Evolutionary conservation across 2,329 filamentous ascomycete species (phyloP), one percentile per base, ranked within the genome.

Genomic region (Apiospora saccharicola): DNA sequence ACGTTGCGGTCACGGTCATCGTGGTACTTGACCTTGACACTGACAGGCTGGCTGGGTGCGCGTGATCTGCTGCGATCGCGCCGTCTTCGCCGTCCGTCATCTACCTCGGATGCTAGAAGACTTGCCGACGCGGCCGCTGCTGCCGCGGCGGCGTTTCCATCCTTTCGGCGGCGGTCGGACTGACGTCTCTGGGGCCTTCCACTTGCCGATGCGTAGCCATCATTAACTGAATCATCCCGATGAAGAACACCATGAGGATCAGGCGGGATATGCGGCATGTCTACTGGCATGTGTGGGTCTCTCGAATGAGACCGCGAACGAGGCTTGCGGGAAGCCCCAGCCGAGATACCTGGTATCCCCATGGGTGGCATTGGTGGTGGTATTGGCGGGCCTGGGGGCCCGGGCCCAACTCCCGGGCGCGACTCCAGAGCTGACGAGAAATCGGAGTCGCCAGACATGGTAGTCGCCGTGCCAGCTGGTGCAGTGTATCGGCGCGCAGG

Each of bases 1-100:
- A 92, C 86, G 74, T 90, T 90, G 74, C 87, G 84, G 72, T 90
- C 87, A 44, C 85, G 86, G 76, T 92, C 89, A 75, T 90, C 88
- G 74, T 90, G 87, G 67, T 91, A 84, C 77, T 88, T 89, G 71
- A 91, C 82, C 78, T 89, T 90, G 72, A 91, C 86, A 77, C 88
- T 89, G 44, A 90, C 84, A 3, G 87, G 84, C 44, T 85, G 83
- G 76, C 85, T 86, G 6, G 80, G 64, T 13, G 70, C 79, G 7
- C 82, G 83, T 37, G 83, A 83, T 70, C 82, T 82, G 71, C 83
- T 84, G 34, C 81, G 81, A 44, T 84, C 80, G 44, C 84, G 80
- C 44, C 80, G 76, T 69, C 80, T 74, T 37, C 79, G 77, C 43
- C 81, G 79, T 34, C 53, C 26, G 34, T 64, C 57, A 51, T 86